Evolutionary conservation across 1,284 basidiomycete genomes (phyloP).

Genomic region (Taiwanofungus camphoratus): DNA sequence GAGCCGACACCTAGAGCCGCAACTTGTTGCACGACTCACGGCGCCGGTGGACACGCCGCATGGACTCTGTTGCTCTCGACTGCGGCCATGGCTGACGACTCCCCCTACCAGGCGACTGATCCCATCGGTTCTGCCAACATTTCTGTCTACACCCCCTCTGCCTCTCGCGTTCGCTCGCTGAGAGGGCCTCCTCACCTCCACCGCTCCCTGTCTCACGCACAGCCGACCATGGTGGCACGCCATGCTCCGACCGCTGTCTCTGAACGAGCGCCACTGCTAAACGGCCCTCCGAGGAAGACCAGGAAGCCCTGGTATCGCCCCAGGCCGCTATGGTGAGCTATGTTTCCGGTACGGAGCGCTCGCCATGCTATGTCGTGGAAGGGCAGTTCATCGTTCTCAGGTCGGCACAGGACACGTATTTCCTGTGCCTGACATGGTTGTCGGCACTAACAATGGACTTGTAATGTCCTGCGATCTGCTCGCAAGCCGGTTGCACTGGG

Average conservation of each 20-base stretch:
- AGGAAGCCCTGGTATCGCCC: conserved; percentile 66
- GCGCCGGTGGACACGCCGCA: conserved; percentile 6
- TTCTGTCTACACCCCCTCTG: conserved; percentile 20
- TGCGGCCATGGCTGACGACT: conserved; percentile 16
- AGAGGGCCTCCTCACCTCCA: not conserved
- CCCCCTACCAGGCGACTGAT: conserved; percentile 23
- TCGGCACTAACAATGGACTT: too few species aligned
- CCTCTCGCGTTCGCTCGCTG: conserved; percentile 19
- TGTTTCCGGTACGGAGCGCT: too few species aligned
- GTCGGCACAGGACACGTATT: too few species aligned
- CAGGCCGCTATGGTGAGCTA: conserved; percentile 55
- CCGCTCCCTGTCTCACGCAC: not conserved
- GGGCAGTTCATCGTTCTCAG: too few species aligned
- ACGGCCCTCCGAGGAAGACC: conserved; percentile 6
- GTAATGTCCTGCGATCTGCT: too few species aligned
- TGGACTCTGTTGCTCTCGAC: conserved; percentile 5
- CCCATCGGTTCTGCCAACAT: conserved; percentile 24
- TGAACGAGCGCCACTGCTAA: conserved; percentile 31
- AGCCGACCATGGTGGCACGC: not conserved
- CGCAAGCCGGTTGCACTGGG: too few species aligned
- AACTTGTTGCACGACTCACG: not conserved
- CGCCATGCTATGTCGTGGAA: too few species aligned
- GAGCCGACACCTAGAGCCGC: not conserved
- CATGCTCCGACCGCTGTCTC: conserved; percentile 7
- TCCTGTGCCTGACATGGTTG: too few species aligned